Conservation (phyloP, 139 green algal genomes). For the Chlorella sp. region DNA sequence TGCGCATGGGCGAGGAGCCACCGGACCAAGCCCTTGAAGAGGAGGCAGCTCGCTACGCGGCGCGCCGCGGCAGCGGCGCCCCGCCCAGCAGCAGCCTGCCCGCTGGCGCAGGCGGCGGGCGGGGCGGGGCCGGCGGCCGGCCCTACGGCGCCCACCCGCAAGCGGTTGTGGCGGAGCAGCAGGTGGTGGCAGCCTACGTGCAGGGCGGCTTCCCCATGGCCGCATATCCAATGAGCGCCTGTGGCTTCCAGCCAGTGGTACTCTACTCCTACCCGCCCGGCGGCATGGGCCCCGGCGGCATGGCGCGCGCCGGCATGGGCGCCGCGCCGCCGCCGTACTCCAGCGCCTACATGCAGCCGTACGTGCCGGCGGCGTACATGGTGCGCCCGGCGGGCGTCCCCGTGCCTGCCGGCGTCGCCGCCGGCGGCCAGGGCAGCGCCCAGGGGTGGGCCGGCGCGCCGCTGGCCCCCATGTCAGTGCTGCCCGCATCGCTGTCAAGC, state of each 20-base stretch:
- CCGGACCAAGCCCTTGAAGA: too few relatives aligned
- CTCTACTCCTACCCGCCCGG: background rate
- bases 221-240: background rate
- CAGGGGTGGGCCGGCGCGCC: background rate
- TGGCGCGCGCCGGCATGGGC: background rate
- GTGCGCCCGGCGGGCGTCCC: background rate
- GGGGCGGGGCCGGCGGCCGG: background rate
- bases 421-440: background rate
- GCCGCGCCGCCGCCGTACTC: background rate
- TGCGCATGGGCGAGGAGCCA: too few relatives aligned
- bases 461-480: too few relatives aligned
- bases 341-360: too few relatives aligned
- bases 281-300: background rate
- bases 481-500: too few relatives aligned
- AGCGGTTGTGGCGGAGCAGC: too few relatives aligned
- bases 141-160: background rate
- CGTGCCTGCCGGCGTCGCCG: background rate
- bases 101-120: background rate
- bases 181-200: background rate
- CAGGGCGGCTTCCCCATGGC: constrained; percentile 1
- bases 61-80: too few relatives aligned
- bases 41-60: too few relatives aligned
- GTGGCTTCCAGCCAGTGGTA: background rate
- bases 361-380: too few relatives aligned
- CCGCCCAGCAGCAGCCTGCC: background rate